Base-by-base conservation (phyloP, 2,329 filamentous ascomycete genomes). In the Thermoascus crustaceus region DNA sequence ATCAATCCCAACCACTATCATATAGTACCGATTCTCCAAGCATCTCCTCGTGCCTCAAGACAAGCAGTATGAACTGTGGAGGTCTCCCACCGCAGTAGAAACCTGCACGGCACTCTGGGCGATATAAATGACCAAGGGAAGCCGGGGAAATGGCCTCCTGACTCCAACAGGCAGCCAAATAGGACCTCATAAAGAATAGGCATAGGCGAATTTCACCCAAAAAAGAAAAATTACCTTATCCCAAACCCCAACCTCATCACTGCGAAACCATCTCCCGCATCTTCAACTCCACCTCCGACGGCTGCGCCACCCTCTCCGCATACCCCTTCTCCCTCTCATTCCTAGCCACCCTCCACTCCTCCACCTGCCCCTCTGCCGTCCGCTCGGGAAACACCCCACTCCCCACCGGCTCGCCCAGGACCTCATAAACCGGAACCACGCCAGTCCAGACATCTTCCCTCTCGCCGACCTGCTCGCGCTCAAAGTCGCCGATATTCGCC, bases 371-470 rank as follows among this genome's bases (percentile, higher is more conserved):
- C n/a, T 18, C 14, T 5, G 18, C 14, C 18, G 9, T 17, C 7
- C 14, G 26, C 7, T 17, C 14, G 8, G 11, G 26, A 6, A 29
- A 18, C 11, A 37, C 30, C 21, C 26, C 22, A 19, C 38, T 40
- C 8, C 30, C 7, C 9, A 38, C 18, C 8, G 38, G 38, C n/a
- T 23, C 21, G 8, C 34, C 38, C 4, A 37, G 29, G 3, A 30
- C n/a, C 30, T 40, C 38, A 18, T 38, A 40, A 3, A 40, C 21
- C 2, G 38, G 38, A 3, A 40, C 21, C 10, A 40, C 25, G 14
- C 38, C 38, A 2, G 38, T 37, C 38, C 38, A 40, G 13, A 40
- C 30, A 31, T 37, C 21, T 11, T 34, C 33, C n/a, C 26, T 21
- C 20, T 24, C n/a, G 24, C 38, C 36, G n/a, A 34, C 31, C 14